Base-by-base conservation (phyloP, 2,329 filamentous ascomycete genomes). In the Aspergillus felis region DNA sequence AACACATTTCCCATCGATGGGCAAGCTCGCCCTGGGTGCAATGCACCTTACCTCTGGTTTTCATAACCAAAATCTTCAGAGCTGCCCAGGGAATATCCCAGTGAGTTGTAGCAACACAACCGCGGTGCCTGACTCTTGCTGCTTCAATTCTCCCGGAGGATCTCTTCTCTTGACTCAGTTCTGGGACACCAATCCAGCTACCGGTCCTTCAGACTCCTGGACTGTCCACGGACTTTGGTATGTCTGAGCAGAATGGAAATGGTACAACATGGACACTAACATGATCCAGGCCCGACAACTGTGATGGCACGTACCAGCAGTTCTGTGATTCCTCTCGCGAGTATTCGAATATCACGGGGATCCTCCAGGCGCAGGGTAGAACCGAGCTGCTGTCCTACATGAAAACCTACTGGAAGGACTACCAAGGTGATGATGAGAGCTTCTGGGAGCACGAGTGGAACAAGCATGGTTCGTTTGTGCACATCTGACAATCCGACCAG, bases 371-470 rank as follows among this genome's bases (percentile, higher is more conserved):
- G 1, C 80, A 80, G 56, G 80, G 78, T 58, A 76, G 76, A 56
- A 73, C 72, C 25, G 78, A 82, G 27, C 75, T 84, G 9, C 75
- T 87, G 4, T 66, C 70, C 48, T 83, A 83, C 68, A 86, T 87
- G 84, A 71, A 80, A 41, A 81, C 76, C 1, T 87, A 85, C 73
- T 87, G 84, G 84, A 80, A 83, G 63, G 79, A 82, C 65, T 79
- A 83, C 68, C 61, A 78, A 42, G 82, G 82, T 46, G 69, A 81
- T 29, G 79, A 82, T 63, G 81, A 85, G 64, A 73, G 67, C 28
- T 82, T 90, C 65, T 90, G 87, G 87, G 79, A 84, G 64, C 86
- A 89, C 72, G 87, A 90, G 68, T 90, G 86, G 83, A 79, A 81
- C 71, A 89, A 88, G 71, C 87, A 90, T 70, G 88, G 70, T 66